Percentiles rank a stretch among this genome's conserved stretches.
Evolutionary conservation across 1,284 basidiomycete species (phyloP).

Genomic region (Tetrapyrgos nigripes): DNA sequence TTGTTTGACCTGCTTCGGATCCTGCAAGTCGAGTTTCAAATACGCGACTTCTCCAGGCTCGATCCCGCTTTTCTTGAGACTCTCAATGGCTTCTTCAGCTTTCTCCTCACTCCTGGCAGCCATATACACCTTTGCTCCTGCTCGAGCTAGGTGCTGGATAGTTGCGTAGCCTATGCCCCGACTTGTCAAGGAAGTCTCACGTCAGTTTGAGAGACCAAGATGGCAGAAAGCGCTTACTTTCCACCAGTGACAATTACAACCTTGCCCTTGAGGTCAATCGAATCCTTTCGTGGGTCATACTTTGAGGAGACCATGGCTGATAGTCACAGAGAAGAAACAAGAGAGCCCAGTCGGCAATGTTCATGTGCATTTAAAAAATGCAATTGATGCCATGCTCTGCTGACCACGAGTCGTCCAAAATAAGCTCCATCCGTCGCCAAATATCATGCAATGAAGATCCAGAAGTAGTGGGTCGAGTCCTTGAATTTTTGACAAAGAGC

Average conservation of each 20-base stretch:
- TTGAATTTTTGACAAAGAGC: too few species aligned
- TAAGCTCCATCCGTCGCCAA: too few species aligned
- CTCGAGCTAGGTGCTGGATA: slow-evolving; percentile 48
- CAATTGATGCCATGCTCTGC: too few species aligned
- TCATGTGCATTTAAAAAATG: too few species aligned
- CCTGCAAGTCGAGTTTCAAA: slow-evolving; percentile 52
- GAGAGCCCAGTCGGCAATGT: too few species aligned
- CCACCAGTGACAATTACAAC: slow-evolving; percentile 50
- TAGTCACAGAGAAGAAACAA: too few species aligned
- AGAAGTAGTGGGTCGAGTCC: too few species aligned
- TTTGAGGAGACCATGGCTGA: background rate
- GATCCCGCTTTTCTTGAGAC: slow-evolving; percentile 43
- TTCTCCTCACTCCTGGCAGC: slow-evolving; percentile 45
- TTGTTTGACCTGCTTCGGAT: slow-evolving; percentile 48
- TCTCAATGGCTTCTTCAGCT: slow-evolving; percentile 44
- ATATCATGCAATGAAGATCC: too few species aligned
- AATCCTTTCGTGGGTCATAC: slow-evolving; percentile 31
- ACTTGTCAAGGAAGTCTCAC: slow-evolving; percentile 27
- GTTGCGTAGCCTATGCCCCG: slow-evolving; percentile 52
- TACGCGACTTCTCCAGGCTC: slow-evolving; percentile 44
- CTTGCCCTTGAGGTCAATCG: slow-evolving; percentile 39
- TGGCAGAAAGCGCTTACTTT: slow-evolving; percentile 37
- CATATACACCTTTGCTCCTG: slow-evolving; percentile 54
- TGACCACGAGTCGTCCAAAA: too few species aligned
- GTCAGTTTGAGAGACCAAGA: background rate